Evolutionary conservation across 2,329 filamentous ascomycete genomes (phyloP), one percentile per base, ranked within the genome.

Genomic region (Monosporascus sp.): DNA sequence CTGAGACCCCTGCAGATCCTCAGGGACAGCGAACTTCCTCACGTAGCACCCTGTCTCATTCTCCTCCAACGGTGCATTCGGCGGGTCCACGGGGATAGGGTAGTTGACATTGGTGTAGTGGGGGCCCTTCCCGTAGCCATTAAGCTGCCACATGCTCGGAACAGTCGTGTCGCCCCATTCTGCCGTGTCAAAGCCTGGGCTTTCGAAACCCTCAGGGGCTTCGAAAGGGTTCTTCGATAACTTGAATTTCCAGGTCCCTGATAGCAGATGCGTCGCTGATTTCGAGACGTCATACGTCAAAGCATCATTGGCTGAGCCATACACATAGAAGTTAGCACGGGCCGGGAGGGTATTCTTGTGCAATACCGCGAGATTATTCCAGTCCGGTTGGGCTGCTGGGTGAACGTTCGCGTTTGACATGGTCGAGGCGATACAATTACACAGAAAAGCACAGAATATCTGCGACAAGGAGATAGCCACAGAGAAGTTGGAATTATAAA

Each of bases 81-180:
- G 84, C 18, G 82, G 82, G 59, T 82, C 75, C 3, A 84, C 79
- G 0, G 85, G 84, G 63, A 86, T 86, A 0, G 85, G 86, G 56
- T 81, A 89, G 50, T 81, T 74, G 49, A 86, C 73, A 57, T 90
- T 90, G 9, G 86, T 89, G 63, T 89, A 89, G 49, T 87, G 84
- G 2, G 86, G 86, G 9, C 77, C 73, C 22, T 71, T 70, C 3
- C 86, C 86, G 59, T 81, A 82, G 15, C 85, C 86, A 61, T 88
- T 81, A 1, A 87, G 72, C 66, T 89, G 86, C 87, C 87, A 90
- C 72, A 85, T 83, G 15, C 84, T 82, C 0, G 86, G 87, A 0
- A 89, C 86, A 7, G 72, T 62, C 38, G 87, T 81, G 38, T 78
- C 70, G 22, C 68, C 68, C 81, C 81, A 84, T 54, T 38, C 53